These are phyloP conservation scores for Linnemannia zychae DNA, from an alignment of 192 early-diverging fungal species.

Conservation along the genomic window DNA sequence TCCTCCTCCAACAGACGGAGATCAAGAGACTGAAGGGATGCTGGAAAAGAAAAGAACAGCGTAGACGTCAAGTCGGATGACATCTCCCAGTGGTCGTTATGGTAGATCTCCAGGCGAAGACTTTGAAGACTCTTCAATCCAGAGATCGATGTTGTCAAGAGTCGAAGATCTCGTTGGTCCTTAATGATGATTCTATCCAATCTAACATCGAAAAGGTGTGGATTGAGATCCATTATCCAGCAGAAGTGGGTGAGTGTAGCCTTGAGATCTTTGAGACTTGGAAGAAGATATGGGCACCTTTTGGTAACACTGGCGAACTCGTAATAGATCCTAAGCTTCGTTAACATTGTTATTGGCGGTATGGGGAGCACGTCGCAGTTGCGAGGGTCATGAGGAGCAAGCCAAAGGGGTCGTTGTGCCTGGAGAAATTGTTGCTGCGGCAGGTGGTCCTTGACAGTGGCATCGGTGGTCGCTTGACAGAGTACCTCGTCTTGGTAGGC, in stretches of 20 bases:
- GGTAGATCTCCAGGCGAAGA: not conserved
- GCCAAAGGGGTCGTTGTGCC: not conserved
- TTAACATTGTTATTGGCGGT: not conserved
- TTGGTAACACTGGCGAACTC: too few species aligned
- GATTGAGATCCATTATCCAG: not conserved
- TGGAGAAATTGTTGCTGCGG: too few species aligned
- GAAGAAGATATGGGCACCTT: not conserved
- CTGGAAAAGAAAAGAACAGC: too few species aligned
- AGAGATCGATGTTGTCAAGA: not conserved
- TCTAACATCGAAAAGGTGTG: not conserved
- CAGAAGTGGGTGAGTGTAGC: not conserved
- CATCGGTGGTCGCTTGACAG: too few species aligned
- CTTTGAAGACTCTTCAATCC: not conserved
- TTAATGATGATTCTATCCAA: not conserved
- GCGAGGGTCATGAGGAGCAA: not conserved
- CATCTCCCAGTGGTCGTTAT: too few species aligned
- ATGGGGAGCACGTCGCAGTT: not conserved
- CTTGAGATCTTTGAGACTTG: not conserved
- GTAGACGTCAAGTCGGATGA: too few species aligned
- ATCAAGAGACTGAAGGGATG: not conserved
- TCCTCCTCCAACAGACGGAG: not conserved
- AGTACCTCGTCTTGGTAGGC: not conserved
- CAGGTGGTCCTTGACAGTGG: too few species aligned
- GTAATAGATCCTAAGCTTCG: not conserved
- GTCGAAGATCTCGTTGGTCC: not conserved